Conservation (phyloP, 495 filamentous ascomycete species). For the Staphylotrichum longicolle region DNA sequence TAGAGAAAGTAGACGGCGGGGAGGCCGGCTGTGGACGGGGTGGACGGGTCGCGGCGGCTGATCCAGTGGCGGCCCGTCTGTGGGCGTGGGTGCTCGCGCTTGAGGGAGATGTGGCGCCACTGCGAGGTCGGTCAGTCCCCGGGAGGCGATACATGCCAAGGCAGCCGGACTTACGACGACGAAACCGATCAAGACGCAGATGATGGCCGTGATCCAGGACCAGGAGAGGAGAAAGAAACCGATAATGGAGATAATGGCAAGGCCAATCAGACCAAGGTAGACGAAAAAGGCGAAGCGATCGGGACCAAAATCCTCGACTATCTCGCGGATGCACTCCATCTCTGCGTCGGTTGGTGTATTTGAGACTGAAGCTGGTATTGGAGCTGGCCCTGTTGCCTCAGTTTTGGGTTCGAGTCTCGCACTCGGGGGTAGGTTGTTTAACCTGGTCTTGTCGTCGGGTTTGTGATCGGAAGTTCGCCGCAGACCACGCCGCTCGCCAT, state of each 20-base stretch:
- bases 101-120: slow-evolving; percentile 27
- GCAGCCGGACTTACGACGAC: slow-evolving; percentile 27
- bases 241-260: slow-evolving; percentile 7
- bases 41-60: neutral
- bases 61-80: slow-evolving; percentile 14
- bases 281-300: slow-evolving; percentile 19
- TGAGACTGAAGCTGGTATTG: neutral
- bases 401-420: neutral
- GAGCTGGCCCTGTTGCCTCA: neutral
- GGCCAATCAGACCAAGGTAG: slow-evolving; percentile 12
- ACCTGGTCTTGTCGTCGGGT: slow-evolving; percentile 18
- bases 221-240: slow-evolving; percentile 23
- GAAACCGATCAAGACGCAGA: slow-evolving; percentile 18
- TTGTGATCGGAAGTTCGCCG: neutral
- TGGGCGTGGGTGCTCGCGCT: neutral
- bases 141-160: neutral
- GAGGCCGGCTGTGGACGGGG: slow-evolving; percentile 28
- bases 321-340: slow-evolving; percentile 1
- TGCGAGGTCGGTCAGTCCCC: slow-evolving; percentile 7
- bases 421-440: neutral
- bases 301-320: slow-evolving; percentile 7
- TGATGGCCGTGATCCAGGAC: slow-evolving; percentile 22
- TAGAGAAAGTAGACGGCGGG: slow-evolving; percentile 67
- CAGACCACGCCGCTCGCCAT: neutral
- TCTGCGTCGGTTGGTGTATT: neutral